Evolutionary conservation across 208 protist genomes (phyloP).

Genomic region (Trichomonas gallinae): DNA sequence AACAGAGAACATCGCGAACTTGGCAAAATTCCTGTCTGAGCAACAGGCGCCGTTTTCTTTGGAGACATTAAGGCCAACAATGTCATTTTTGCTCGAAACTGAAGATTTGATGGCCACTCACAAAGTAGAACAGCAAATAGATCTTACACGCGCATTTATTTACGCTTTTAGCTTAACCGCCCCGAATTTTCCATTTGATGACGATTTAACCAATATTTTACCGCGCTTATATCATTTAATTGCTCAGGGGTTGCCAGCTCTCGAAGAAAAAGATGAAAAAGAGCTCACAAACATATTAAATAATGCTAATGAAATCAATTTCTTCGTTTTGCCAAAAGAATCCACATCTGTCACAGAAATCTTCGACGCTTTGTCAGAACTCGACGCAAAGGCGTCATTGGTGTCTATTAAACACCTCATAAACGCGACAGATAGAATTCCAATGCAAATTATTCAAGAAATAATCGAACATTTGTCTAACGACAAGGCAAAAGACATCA

Average conservation of each 20-base stretch:
- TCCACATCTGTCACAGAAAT: background rate
- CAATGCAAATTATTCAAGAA: background rate
- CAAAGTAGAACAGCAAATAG: background rate
- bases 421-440: background rate
- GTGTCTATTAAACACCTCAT: background rate
- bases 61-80: background rate
- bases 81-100: background rate
- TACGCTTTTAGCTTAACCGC: background rate
- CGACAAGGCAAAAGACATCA: background rate
- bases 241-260: background rate
- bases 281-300: background rate
- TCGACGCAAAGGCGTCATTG: background rate
- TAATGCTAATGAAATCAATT: background rate
- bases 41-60: background rate
- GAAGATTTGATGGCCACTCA: background rate
- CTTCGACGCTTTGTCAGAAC: background rate
- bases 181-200: background rate
- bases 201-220: background rate
- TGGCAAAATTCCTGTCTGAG: background rate
- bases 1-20: background rate
- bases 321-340: background rate
- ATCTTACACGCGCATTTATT: background rate
- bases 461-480: background rate
- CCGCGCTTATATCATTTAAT: background rate
- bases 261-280: background rate